These are phyloP conservation scores for Kentomonas sorsogonicus DNA, from an alignment of 208 protist species.

Conservation along the genomic window DNA sequence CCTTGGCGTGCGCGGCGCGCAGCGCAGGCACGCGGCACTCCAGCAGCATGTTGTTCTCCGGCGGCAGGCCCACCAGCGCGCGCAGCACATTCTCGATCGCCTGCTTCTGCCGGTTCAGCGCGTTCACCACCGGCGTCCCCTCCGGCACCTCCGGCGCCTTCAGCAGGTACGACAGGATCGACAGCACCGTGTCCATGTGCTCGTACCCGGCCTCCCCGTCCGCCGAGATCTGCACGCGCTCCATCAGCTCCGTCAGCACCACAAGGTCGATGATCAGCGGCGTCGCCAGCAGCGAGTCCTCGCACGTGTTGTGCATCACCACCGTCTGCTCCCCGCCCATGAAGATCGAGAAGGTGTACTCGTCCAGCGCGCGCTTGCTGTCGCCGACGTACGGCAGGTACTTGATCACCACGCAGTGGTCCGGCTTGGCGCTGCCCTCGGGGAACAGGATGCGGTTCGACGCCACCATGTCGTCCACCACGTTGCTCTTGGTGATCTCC, in stretches of 20 bases:
- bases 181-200: conserved; percentile 92
- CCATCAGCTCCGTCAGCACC: conserved; percentile 95
- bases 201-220: conserved; percentile 52
- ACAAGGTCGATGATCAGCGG: conserved; percentile 98
- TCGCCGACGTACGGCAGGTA: conserved; percentile 97
- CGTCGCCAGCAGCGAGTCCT: conserved; percentile 98
- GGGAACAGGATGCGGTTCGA: conserved; percentile 96
- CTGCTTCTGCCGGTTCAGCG: conserved; percentile 94
- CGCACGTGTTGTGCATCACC: conserved; percentile 97
- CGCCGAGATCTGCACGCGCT: conserved; percentile 72
- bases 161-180: conserved; percentile 94
- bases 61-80: conserved; percentile 92
- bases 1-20: conserved; percentile 26
- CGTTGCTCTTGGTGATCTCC: conserved; percentile 98
- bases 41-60: conserved; percentile 96
- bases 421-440: conserved; percentile 85
- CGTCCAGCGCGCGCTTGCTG: conserved; percentile 98
- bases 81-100: conserved; percentile 95
- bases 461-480: conserved; percentile 99
- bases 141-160: conserved; percentile 95
- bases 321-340: conserved; percentile 96
- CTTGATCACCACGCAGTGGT: conserved; percentile 99
- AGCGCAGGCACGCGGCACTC: conserved; percentile 86
- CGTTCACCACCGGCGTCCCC: conserved; percentile 96
- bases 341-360: conserved; percentile 98